Base-by-base conservation (phyloP, 2,329 filamentous ascomycete genomes). In the Penicillium sp. region DNA sequence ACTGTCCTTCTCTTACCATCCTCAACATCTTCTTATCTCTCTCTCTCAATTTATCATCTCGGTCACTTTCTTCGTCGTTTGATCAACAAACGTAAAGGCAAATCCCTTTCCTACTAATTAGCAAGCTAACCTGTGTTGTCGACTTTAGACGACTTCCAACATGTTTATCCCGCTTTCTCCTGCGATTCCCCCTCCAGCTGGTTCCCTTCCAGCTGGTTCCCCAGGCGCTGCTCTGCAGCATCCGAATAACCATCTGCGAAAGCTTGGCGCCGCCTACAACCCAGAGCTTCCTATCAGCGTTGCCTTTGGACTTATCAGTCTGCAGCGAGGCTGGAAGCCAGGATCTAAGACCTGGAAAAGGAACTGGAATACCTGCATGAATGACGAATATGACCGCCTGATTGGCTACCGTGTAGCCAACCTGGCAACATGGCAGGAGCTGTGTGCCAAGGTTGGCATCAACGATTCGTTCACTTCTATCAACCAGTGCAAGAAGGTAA, bases 401-500 rank as follows among this genome's bases (percentile, higher is more conserved):
- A 60, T 65, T 16, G 64, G 65, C 7, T 40, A 34, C 4, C 58
- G 52, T 2, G 21, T 57, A 1, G 45, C 56, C 15, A 45, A 52
- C 3, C 58, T 73, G 11, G 49, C 50, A 3, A 58, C 46, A 3
- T 72, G 66, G 68, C 64, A 68, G 39, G 33, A 50, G 2, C 41
- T 73, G 16, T 72, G 70, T 47, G 31, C 15, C 3, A 65, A 72
- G 27, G 29, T 73, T 2, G 60, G 58, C 0, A n/a, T 74, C 2
- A 23, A 21, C 5, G 52, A 39, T 0, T 33, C 31, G 0, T 59
- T 64, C 5, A 5, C 34, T 1, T 71, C 69, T 1, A 68, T 72
- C 19, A 65, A 5, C 3, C 27, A 69, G 44, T 73, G 70, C 56
- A 67, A 66, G 29, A 66, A 65, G 59, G 69, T 71, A 51, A 36